Conservation (phyloP, 2,329 filamentous ascomycete species). For the Paramyrothecium sp. region DNA sequence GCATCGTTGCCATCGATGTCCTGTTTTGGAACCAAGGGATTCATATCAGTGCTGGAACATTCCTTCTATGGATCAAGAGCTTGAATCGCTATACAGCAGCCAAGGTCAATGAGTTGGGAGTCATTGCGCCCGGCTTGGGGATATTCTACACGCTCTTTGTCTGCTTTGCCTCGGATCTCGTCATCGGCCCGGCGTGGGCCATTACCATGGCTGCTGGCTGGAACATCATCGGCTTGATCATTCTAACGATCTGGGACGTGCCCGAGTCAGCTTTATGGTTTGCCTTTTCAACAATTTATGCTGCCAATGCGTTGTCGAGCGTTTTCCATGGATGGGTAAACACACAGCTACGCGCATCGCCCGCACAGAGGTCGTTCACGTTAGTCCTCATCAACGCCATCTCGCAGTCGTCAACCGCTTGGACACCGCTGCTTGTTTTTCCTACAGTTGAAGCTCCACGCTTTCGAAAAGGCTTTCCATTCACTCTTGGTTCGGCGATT, state of each 20-base stretch:
- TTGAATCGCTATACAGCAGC: slow-evolving; percentile 9
- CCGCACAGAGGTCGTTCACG: slow-evolving; percentile 25
- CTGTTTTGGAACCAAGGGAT: slow-evolving; percentile 55
- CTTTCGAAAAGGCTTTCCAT: slow-evolving; percentile 24
- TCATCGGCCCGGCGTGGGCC: slow-evolving; percentile 11
- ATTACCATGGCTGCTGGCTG: slow-evolving; percentile 13
- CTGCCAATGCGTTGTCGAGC: slow-evolving; percentile 12
- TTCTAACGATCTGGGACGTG: slow-evolving; percentile 12
- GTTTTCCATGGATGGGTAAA: slow-evolving; percentile 17
- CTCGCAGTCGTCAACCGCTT: slow-evolving; percentile 25
- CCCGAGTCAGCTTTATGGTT: slow-evolving; percentile 16
- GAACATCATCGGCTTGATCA: slow-evolving; percentile 14
- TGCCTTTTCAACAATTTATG: slow-evolving; percentile 13
- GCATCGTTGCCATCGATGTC: slow-evolving; percentile 46
- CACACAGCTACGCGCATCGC: neutral
- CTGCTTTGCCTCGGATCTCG: slow-evolving; percentile 19
- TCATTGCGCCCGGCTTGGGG: slow-evolving; percentile 13
- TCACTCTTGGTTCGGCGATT: slow-evolving; percentile 10
- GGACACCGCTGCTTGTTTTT: slow-evolving; percentile 29
- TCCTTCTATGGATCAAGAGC: slow-evolving; percentile 17
- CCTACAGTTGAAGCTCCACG: slow-evolving; percentile 26
- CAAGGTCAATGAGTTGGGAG: slow-evolving; percentile 12
- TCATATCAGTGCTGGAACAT: slow-evolving; percentile 36
- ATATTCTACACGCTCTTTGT: slow-evolving; percentile 17
- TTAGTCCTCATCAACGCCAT: slow-evolving; percentile 31